A percentile compares a stretch with the other conserved stretches of the same genome.
Evolutionary conservation across 345 rosid species (phyloP).

Genomic region (Tarenaya hassleriana): DNA sequence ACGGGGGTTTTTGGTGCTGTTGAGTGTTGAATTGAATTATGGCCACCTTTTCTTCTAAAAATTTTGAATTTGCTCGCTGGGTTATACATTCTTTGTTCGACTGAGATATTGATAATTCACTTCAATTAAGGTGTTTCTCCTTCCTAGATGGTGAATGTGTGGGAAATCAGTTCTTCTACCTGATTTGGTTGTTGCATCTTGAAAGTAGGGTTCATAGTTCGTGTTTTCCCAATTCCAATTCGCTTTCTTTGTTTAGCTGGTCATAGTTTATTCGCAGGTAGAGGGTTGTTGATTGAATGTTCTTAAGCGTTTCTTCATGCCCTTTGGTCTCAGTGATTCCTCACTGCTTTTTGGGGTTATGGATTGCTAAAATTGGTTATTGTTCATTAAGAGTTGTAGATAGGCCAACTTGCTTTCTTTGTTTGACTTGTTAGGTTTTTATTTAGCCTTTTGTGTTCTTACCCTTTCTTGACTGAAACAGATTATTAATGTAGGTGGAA

Average conservation of each 20-base stretch:
- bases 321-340: not conserved
- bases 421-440: not conserved
- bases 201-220: not conserved
- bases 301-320: not conserved
- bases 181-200: too few relatives aligned
- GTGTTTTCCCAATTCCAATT: too few relatives aligned
- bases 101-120: slow-evolving; percentile 7
- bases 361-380: not conserved
- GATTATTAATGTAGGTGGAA: slow-evolving; percentile 90
- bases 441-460: slow-evolving; percentile 7
- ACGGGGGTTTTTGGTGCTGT: not conserved
- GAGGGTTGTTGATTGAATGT: slow-evolving; percentile 10
- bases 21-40: slow-evolving; percentile 16
- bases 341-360: slow-evolving; percentile 9
- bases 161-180: slow-evolving; percentile 4
- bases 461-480: slow-evolving; percentile 20
- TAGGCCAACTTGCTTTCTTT: not conserved
- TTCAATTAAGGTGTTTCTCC: slow-evolving; percentile 14
- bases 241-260: too few relatives aligned
- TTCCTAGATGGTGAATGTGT: slow-evolving; percentile 16
- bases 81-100: not conserved
- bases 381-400: not conserved
- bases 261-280: too few relatives aligned
- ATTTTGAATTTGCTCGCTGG: slow-evolving; percentile 18
- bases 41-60: not conserved